Evolutionary conservation across 2,329 filamentous ascomycete genomes (phyloP).

Genomic region (Aschersonia sp.): DNA sequence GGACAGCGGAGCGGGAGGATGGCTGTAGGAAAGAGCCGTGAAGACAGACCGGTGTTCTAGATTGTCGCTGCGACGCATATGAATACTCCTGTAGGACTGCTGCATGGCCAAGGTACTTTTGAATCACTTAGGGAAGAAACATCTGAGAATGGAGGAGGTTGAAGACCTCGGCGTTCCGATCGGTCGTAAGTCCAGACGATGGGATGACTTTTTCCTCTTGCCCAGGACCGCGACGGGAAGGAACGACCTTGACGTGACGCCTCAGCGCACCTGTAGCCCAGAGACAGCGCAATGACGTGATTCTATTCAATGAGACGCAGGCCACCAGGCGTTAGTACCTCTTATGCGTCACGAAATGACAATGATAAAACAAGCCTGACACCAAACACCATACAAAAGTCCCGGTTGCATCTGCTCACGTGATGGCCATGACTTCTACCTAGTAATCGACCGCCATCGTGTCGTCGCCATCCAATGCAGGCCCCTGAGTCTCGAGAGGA

Average conservation of each 20-base stretch:
- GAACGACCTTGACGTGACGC: no score
- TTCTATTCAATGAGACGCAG: no score
- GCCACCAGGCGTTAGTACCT: no score
- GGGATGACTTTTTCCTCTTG: no score
- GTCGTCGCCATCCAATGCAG: constrained; percentile 61
- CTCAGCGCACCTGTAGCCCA: no score
- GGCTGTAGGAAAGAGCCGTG: not conserved
- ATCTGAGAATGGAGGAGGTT: not conserved
- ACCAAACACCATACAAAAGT: constrained; percentile 9
- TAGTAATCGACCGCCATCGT: constrained; percentile 63
- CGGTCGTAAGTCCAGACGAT: no score
- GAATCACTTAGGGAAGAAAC: not conserved
- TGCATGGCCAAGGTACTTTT: not conserved
- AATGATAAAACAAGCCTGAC: not conserved
- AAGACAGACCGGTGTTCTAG: not conserved
- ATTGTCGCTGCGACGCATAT: not conserved
- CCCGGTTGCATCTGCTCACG: constrained; percentile 2
- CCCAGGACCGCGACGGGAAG: no score
- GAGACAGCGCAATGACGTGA: no score
- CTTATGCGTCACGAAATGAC: not conserved
- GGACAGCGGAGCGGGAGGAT: not conserved
- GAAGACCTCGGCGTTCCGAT: no score
- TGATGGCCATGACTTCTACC: constrained; percentile 1
- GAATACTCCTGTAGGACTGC: not conserved
- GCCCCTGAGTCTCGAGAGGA: constrained; percentile 38